These are phyloP conservation scores for Kwoniella shivajii DNA, from an alignment of 1,284 basidiomycete genomes.

Conservation along the genomic window DNA sequence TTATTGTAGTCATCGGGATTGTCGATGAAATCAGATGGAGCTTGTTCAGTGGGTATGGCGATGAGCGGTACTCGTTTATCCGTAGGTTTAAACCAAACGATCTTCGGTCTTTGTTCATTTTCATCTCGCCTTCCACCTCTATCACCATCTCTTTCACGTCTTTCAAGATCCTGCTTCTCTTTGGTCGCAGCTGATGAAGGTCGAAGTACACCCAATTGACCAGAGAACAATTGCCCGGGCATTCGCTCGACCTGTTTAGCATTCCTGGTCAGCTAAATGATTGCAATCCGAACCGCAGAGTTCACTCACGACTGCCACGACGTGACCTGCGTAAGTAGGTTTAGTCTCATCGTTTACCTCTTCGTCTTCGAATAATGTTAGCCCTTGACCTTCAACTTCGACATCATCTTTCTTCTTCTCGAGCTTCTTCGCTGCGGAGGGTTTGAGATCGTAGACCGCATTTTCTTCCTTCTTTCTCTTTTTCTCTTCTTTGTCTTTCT, in stretches of 20 bases:
- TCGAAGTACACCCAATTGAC: constrained; percentile 90
- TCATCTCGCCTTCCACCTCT: constrained; percentile 52
- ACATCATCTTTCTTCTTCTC: constrained; percentile 99
- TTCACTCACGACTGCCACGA: constrained; percentile 76
- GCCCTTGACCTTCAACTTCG: constrained; percentile 96
- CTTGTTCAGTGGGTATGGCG: constrained; percentile 99
- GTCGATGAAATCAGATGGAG: constrained; percentile 92
- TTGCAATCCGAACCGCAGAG: neutral
- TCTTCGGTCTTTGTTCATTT: constrained; percentile 86
- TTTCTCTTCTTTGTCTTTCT: constrained; percentile 99
- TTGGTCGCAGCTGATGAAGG: constrained; percentile 98
- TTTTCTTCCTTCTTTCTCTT: constrained; percentile 99
- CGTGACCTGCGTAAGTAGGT: constrained; percentile 83
- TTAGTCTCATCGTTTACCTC: constrained; percentile 97
- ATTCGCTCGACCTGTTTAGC: constrained; percentile 77
- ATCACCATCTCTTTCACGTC: constrained; percentile 92
- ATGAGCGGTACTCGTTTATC: constrained; percentile 99
- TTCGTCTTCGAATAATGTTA: constrained; percentile 96
- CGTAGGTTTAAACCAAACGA: constrained; percentile 99
- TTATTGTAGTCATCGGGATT: constrained; percentile 88
- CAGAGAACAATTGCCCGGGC: constrained; percentile 98
- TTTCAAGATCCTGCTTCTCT: constrained; percentile 98
- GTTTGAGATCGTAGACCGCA: constrained; percentile 75
- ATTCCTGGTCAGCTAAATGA: neutral
- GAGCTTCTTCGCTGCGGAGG: constrained; percentile 76